Conservation (phyloP, 1,284 basidiomycete genomes). For the Termitomyces sp. region DNA sequence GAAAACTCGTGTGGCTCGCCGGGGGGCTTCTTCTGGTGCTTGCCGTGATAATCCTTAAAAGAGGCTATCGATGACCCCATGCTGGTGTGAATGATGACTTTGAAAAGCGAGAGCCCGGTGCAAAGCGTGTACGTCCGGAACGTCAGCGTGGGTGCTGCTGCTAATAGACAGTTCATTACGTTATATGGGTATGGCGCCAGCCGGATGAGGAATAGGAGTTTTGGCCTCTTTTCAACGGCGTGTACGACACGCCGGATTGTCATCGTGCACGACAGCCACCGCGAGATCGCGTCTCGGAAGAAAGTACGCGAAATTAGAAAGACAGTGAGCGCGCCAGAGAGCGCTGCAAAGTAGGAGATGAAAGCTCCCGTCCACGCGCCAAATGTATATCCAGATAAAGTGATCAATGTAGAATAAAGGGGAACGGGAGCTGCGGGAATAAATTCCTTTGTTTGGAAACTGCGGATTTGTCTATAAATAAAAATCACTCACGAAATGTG, state of each 20-base stretch:
- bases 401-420: conserved; percentile 83
- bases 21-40: conserved; percentile 24
- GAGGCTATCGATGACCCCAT: conserved; percentile 80
- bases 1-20: conserved; percentile 38
- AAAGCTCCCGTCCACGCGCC: conserved; percentile 75
- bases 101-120: conserved; percentile 80
- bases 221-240: conserved; percentile 83
- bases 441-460: conserved; percentile 6
- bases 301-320: conserved; percentile 72
- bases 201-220: conserved; percentile 81
- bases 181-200: conserved; percentile 84
- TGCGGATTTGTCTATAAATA: conserved; percentile 14
- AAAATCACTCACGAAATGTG: conserved; percentile 64
- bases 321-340: conserved; percentile 74
- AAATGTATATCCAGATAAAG: conserved; percentile 84
- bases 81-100: conserved; percentile 82
- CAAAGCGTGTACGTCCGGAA: conserved; percentile 74
- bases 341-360: conserved; percentile 82
- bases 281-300: conserved; percentile 63
- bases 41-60: conserved; percentile 63
- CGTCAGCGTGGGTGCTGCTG: conserved; percentile 79
- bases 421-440: conserved; percentile 61
- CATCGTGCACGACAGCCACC: conserved; percentile 62
- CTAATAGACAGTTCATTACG: conserved; percentile 86
- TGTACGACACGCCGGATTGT: conserved; percentile 73